These are phyloP conservation scores for Penicillium sp. DNA, from an alignment of 2,329 filamentous ascomycete genomes.

Conservation along the genomic window DNA sequence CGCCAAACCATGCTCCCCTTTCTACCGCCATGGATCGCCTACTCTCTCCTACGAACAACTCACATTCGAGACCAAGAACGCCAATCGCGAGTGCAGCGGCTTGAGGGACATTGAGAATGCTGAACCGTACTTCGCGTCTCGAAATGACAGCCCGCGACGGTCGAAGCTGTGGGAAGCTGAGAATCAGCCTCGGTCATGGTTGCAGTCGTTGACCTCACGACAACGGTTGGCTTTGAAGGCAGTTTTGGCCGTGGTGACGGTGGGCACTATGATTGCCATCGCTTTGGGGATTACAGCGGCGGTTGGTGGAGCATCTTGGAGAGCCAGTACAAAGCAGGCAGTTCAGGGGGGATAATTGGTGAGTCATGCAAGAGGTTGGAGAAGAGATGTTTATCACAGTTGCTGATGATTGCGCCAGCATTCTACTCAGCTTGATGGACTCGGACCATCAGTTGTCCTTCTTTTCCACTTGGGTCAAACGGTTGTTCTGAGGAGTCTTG, in stretches of 20 bases:
- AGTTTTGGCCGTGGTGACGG: constrained; percentile 43
- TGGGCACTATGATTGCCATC: constrained; percentile 49
- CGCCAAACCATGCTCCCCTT: constrained; percentile 47
- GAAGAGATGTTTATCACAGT: not conserved
- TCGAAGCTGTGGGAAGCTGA: constrained; percentile 40
- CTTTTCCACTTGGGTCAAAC: not conserved
- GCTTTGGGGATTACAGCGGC: constrained; percentile 49
- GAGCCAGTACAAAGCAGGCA: constrained; percentile 34
- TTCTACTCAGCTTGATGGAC: not conserved
- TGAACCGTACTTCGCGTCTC: constrained; percentile 18
- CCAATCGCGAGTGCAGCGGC: constrained; percentile 16
- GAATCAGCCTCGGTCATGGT: constrained; percentile 37
- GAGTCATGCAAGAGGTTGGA: constrained; percentile 6
- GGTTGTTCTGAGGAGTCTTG: no score
- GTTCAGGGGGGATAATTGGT: constrained; percentile 24
- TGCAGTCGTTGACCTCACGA: constrained; percentile 36
- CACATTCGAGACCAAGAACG: constrained; percentile 27
- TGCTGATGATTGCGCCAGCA: constrained; percentile 13
- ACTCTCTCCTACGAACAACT: constrained; percentile 32
- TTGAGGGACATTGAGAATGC: constrained; percentile 39
- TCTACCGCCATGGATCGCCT: constrained; percentile 45
- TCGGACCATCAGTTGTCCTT: not conserved
- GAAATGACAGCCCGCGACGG: constrained; percentile 25
- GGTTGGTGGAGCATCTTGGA: constrained; percentile 49
- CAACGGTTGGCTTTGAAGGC: constrained; percentile 45